Evolutionary conservation across 257 asterid genomes (phyloP).

Genomic region (Solanum paucissectum): DNA sequence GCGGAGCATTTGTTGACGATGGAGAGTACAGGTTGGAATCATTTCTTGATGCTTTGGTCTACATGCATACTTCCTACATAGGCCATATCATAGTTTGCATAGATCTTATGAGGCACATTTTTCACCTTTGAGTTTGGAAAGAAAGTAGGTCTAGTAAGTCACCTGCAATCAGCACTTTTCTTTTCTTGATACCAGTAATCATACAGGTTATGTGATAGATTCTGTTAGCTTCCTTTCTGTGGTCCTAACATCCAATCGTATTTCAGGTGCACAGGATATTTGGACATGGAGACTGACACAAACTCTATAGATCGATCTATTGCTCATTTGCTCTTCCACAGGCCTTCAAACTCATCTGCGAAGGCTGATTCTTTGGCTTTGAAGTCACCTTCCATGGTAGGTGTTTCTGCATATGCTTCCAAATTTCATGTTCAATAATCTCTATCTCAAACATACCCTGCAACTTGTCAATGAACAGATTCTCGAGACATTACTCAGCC

Average conservation of each 20-base stretch:
- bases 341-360: slow-evolving; percentile 40
- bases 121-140: background rate
- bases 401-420: background rate
- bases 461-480: slow-evolving; percentile 28
- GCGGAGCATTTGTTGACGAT: slow-evolving; percentile 2
- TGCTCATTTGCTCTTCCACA: slow-evolving; percentile 71
- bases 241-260: background rate
- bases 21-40: background rate
- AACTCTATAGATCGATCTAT: slow-evolving; percentile 83
- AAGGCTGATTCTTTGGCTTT: slow-evolving; percentile 12
- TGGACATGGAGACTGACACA: slow-evolving; percentile 67
- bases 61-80: background rate
- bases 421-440: background rate
- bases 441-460: slow-evolving; percentile 4
- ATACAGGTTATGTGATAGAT: background rate
- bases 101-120: background rate
- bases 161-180: background rate
- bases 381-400: slow-evolving; percentile 33
- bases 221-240: background rate
- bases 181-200: background rate
- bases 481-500: slow-evolving; percentile 22
- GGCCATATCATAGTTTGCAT: background rate
- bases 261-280: slow-evolving; percentile 32
- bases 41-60: background rate
- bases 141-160: background rate